phyloP scores from a whole-genome alignment of 805 yeast genomes.

The Hanseniaspora osmophila region DNA sequence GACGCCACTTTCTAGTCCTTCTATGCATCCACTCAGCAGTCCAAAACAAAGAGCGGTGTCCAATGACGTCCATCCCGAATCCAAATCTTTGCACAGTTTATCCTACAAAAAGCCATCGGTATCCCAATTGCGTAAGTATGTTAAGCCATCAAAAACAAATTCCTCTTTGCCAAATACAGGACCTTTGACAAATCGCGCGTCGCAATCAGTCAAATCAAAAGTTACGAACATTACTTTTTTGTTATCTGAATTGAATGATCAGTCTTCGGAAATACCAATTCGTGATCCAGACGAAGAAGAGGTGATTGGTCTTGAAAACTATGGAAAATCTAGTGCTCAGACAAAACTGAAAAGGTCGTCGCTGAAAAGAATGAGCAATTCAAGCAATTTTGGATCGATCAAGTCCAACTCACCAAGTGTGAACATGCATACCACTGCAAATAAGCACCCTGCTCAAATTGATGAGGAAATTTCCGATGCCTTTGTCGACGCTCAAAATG shows the following conservation, averaged over 20 bases:
- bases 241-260: constrained; percentile 19
- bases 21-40: neutral
- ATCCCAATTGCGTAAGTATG: neutral
- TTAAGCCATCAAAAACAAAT: constrained; percentile 2
- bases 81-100: neutral
- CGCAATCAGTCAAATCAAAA: constrained; percentile 24
- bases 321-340: constrained; percentile 3
- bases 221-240: constrained; percentile 24
- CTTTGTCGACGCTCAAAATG: neutral
- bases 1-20: neutral
- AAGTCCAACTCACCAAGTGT: neutral
- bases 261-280: constrained; percentile 13
- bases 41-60: constrained; percentile 1
- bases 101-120: neutral
- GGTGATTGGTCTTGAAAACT: constrained; percentile 19
- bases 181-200: constrained; percentile 10
- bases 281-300: constrained; percentile 24
- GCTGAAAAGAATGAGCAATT: neutral
- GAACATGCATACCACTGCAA: neutral
- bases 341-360: constrained; percentile 3
- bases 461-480: neutral
- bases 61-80: constrained; percentile 1
- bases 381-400: neutral
- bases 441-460: neutral
- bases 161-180: constrained; percentile 2